These are phyloP conservation scores for Pontederia crassipes DNA, from an alignment of 176 grass and related monocot species.

Conservation along the genomic window DNA sequence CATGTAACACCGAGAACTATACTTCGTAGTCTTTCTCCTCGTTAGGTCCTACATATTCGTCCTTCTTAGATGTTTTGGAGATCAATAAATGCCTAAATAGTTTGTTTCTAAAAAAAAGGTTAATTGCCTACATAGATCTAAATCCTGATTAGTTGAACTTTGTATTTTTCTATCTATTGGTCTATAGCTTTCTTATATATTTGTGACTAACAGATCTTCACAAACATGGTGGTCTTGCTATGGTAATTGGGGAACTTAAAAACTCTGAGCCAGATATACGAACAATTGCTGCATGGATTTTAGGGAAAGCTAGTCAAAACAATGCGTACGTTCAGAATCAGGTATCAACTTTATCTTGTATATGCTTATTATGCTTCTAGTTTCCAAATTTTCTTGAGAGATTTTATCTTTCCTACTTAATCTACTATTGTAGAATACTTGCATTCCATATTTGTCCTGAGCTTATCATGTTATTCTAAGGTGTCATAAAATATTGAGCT, in stretches of 20 bases:
- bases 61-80: neutral
- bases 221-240: slow-evolving; percentile 67
- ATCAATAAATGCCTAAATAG: neutral
- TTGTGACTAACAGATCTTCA: slow-evolving; percentile 52
- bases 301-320: slow-evolving; percentile 84
- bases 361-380: no score
- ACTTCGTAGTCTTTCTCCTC: no score
- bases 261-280: slow-evolving; percentile 56
- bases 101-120: no score
- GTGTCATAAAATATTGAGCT: no score
- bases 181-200: neutral
- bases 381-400: no score
- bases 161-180: neutral
- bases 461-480: no score
- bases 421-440: no score
- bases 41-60: no score
- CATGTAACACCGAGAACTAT: no score
- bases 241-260: slow-evolving; percentile 63
- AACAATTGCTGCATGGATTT: slow-evolving; percentile 58
- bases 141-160: no score
- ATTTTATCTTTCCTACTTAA: no score
- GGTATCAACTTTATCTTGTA: slow-evolving; percentile 18
- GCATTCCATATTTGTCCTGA: no score
- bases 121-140: neutral
- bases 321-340: slow-evolving; percentile 79